These are phyloP conservation scores for Penicillium sclerotiorum DNA, from an alignment of 2,329 filamentous ascomycete genomes.

Conservation along the genomic window DNA sequence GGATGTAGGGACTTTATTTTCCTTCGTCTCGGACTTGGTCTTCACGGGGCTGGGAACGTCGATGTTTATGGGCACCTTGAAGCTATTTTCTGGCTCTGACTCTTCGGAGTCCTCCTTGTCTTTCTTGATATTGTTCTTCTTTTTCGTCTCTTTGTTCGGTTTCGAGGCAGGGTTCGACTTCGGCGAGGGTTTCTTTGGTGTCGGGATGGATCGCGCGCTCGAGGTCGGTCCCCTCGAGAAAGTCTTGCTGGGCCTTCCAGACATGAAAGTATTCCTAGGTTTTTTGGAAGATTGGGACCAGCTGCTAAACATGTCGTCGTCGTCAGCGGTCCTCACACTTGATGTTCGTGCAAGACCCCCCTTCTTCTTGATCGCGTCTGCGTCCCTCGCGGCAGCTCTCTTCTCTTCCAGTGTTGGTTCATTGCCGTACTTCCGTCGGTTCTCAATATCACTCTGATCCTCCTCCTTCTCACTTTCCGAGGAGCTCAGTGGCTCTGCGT, in stretches of 20 bases:
- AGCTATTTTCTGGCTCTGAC: conserved; percentile 18
- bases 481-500: conserved; percentile 40
- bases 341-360: neutral
- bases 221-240: conserved; percentile 19
- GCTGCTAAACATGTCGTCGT: conserved; percentile 10
- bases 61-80: conserved; percentile 31
- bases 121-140: conserved; percentile 9
- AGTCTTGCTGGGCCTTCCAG: conserved; percentile 2
- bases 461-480: too few relatives aligned
- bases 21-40: neutral
- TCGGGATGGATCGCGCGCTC: conserved; percentile 13
- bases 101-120: conserved; percentile 10
- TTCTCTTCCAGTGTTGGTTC: conserved; percentile 27
- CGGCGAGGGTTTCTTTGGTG: conserved; percentile 7
- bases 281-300: conserved; percentile 23
- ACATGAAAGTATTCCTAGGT: neutral
- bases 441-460: conserved; percentile 18
- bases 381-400: conserved; percentile 13
- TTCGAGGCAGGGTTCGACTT: neutral
- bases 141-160: neutral
- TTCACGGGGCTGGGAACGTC: conserved; percentile 19
- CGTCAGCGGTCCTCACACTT: conserved; percentile 16
- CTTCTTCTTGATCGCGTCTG: conserved; percentile 5
- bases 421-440: conserved; percentile 6
- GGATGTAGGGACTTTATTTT: neutral